Percentiles rank a stretch among this genome's conserved stretches.
Evolutionary conservation across 441 rosid genomes (phyloP).

Genomic region (Corymbia citriodora): DNA sequence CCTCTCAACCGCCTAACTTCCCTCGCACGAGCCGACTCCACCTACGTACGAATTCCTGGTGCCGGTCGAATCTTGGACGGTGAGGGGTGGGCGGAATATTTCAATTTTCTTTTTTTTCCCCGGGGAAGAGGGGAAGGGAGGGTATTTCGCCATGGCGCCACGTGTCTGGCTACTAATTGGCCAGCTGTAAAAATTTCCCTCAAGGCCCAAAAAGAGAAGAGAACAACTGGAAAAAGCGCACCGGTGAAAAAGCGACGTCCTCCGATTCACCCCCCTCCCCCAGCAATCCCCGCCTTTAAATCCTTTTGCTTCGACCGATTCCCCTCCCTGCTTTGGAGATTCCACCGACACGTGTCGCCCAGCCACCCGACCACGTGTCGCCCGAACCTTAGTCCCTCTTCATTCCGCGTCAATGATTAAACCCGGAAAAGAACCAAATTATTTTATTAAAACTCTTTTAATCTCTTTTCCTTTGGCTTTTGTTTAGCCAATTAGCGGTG

Average conservation of each 20-base stretch:
- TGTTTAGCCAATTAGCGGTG: background rate
- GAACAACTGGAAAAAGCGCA: background rate
- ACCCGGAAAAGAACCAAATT: background rate
- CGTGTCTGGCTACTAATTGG: background rate
- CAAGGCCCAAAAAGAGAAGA: background rate
- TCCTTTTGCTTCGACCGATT: background rate
- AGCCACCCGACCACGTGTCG: background rate
- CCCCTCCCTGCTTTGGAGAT: background rate
- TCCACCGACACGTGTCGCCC: background rate
- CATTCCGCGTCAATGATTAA: background rate
- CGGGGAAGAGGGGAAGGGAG: too few species aligned
- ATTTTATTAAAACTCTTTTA: too few species aligned
- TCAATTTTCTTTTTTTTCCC: accelerated
- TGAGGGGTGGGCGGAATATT: background rate
- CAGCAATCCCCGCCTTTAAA: background rate
- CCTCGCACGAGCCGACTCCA: background rate
- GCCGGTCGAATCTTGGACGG: background rate
- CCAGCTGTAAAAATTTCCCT: background rate
- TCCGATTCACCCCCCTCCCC: background rate
- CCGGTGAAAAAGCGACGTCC: background rate
- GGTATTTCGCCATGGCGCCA: background rate
- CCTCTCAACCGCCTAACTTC: background rate
- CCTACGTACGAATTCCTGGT: background rate
- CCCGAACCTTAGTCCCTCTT: background rate
- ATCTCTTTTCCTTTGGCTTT: background rate